Evolutionary conservation across 2,329 filamentous ascomycete species (phyloP).

Genomic region (Phialocephala sp.): DNA sequence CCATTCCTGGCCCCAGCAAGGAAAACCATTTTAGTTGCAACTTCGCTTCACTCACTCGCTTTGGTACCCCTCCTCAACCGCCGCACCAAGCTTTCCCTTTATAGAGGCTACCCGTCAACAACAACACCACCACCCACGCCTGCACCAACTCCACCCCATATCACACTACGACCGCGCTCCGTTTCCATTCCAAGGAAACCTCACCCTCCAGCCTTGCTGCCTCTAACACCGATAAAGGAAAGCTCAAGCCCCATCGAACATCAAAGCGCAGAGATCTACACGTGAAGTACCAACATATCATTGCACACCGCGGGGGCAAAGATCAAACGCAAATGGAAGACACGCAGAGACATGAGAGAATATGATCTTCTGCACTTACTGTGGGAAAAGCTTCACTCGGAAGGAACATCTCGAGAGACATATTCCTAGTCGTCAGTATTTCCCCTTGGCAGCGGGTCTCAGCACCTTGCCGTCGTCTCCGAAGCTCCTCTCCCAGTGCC

Average conservation of each 20-base stretch:
- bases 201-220: not conserved
- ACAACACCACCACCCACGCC: not conserved
- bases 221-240: conserved; percentile 6
- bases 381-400: conserved; percentile 59
- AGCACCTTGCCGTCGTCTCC: conserved; percentile 5
- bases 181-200: not conserved
- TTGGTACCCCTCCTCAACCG: not conserved
- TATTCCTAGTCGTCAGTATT: conserved; percentile 55
- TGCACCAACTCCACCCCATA: not conserved
- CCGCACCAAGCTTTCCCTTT: conserved; percentile 6
- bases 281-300: conserved; percentile 5
- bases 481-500: not conserved
- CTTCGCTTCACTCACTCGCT: not conserved
- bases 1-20: not conserved
- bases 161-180: not conserved
- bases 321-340: conserved; percentile 8
- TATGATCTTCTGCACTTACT: conserved; percentile 59
- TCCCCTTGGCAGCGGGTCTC: not conserved
- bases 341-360: conserved; percentile 16
- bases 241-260: not conserved
- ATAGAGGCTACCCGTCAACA: conserved; percentile 6
- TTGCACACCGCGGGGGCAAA: not conserved
- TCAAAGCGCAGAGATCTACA: conserved; percentile 5
- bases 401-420: conserved; percentile 63
- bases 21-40: conserved; percentile 11